phyloP scores from a whole-genome alignment of 192 early-diverging fungal species.

The Tieghemiomyces parasiticus region DNA sequence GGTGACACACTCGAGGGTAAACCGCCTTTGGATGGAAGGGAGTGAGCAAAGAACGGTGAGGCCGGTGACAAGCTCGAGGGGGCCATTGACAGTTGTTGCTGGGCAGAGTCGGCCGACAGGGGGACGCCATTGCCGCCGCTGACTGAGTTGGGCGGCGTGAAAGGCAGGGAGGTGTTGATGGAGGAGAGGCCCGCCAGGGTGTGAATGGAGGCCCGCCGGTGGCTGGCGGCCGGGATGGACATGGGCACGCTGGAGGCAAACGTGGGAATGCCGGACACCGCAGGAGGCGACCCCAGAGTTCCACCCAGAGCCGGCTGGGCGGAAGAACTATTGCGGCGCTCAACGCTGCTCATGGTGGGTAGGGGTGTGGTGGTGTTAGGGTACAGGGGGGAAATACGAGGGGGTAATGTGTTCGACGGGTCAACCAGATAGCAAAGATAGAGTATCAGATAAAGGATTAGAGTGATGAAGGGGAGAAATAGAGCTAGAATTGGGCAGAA shows the following conservation, averaged over 20 bases:
- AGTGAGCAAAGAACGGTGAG: neutral
- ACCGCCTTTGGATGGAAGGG: neutral
- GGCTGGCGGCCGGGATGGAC: neutral
- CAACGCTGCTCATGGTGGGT: neutral
- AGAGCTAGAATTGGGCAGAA: neutral
- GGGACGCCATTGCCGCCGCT: no score
- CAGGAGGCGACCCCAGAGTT: no score
- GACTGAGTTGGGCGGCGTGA: no score
- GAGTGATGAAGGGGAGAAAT: neutral
- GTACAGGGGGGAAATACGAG: neutral
- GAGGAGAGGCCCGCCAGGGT: slow-evolving; percentile 3
- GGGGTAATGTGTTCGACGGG: neutral
- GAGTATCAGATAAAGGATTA: neutral
- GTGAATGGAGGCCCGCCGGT: slow-evolving; percentile 9
- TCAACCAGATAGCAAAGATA: neutral
- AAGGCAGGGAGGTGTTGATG: neutral
- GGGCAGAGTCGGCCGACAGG: no score
- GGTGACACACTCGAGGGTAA: neutral
- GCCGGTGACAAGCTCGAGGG: no score
- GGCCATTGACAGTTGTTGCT: neutral
- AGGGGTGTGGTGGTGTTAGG: neutral
- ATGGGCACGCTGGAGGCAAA: neutral
- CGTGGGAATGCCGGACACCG: no score
- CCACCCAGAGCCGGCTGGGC: neutral
- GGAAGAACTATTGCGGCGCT: neutral